Conservation (phyloP, 495 filamentous ascomycete genomes). For the Hypoxylon fragiforme region DNA sequence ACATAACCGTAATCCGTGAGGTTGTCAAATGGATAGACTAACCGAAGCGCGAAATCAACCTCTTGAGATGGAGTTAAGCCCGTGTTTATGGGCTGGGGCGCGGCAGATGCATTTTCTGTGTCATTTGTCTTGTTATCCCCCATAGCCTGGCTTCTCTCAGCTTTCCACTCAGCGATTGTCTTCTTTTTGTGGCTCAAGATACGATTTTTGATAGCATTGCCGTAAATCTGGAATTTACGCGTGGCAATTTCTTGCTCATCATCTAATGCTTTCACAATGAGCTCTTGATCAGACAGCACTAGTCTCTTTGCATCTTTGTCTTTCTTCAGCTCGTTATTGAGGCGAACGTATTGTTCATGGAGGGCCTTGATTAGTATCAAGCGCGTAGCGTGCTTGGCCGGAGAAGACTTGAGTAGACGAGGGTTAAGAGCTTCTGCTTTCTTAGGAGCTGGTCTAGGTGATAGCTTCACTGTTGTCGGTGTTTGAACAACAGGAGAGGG, state of each 20-base stretch:
- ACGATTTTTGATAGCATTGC: conserved; percentile 76
- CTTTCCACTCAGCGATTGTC: conserved; percentile 66
- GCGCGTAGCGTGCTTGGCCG: conserved; percentile 70
- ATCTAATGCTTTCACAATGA: conserved; percentile 79
- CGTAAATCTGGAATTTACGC: conserved; percentile 69
- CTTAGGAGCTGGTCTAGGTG: conserved; percentile 24
- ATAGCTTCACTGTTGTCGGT: background rate
- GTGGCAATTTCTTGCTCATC: conserved; percentile 79
- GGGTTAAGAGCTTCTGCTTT: conserved; percentile 71
- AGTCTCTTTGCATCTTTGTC: conserved; percentile 50
- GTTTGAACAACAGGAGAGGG: conserved; percentile 2
- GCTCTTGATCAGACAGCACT: conserved; percentile 64
- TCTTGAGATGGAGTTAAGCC: conserved; percentile 71
- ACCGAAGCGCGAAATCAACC: conserved; percentile 58
- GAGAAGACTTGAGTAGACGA: conserved; percentile 70
- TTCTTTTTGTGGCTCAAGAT: conserved; percentile 76
- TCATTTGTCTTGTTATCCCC: conserved; percentile 21
- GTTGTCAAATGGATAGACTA: conserved; percentile 62
- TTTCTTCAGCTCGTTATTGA: conserved; percentile 68
- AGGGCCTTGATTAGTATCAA: conserved; percentile 69
- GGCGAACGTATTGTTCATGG: conserved; percentile 69
- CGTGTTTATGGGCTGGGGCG: conserved; percentile 60
- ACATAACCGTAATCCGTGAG: conserved; percentile 77
- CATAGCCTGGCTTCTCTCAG: conserved; percentile 39
- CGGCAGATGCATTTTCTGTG: conserved; percentile 28